A percentile compares a stretch with the other conserved stretches of the same genome.
These are phyloP conservation scores for Aleurites moluccanus DNA, from an alignment of 441 rosid species.

Conservation along the genomic window DNA sequence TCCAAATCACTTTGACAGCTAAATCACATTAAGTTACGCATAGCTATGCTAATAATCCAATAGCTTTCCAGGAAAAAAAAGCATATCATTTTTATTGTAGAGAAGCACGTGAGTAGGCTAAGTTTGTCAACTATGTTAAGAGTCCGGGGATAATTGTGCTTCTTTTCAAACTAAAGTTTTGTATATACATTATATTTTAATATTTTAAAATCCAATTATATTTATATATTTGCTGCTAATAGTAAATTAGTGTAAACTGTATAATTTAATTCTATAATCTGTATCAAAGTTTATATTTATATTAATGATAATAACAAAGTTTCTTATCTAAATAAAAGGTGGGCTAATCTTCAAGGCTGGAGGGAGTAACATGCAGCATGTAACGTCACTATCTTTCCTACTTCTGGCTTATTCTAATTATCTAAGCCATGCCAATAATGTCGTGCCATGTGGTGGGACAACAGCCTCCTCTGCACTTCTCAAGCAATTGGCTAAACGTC, in stretches of 20 bases:
- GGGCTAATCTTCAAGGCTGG: conserved; percentile 91
- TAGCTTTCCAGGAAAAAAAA: conserved; percentile 9
- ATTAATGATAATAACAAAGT: no score
- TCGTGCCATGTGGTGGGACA: conserved; percentile 59
- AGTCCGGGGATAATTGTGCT: conserved; percentile 20
- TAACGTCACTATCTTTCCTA: conserved; percentile 83
- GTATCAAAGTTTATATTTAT: no score
- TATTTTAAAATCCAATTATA: neutral
- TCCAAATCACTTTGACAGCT: conserved; percentile 17
- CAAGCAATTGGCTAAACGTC: conserved; percentile 82
- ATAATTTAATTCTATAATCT: no score
- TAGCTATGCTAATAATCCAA: no score
- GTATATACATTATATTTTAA: neutral
- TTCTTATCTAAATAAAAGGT: conserved; percentile 31
- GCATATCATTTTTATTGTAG: neutral
- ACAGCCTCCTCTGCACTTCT: conserved; percentile 69
- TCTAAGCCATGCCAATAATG: conserved; percentile 65
- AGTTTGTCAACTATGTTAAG: conserved; percentile 13
- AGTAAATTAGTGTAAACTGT: no score
- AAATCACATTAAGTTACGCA: neutral
- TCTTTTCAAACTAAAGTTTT: no score
- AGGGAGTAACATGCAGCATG: conserved; percentile 94
- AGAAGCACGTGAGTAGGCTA: conserved; percentile 16
- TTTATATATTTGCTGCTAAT: neutral
- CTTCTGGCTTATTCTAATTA: conserved; percentile 77